Evolutionary conservation across 352 stramenopile genomes (phyloP), one percentile per base, ranked within the genome.

Genomic region (Globisporangium okanoganense): DNA sequence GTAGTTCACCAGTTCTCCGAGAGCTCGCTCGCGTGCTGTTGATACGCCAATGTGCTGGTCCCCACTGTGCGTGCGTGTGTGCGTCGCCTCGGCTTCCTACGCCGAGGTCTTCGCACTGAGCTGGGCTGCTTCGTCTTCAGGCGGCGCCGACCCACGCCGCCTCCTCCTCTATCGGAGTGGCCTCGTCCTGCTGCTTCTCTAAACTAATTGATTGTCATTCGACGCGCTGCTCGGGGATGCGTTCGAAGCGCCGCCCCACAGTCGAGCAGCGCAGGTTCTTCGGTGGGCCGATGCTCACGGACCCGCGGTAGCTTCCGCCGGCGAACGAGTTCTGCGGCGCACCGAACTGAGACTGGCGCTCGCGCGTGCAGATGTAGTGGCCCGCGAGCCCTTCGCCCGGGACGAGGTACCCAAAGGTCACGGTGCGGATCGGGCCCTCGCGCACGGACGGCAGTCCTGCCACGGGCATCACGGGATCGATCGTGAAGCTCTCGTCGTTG

Each of bases 281-380:
- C 18, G 82, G 81, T 14, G 81, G 81, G 14, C 76, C 75, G 62
- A 91, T 89, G 50, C 67, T 80, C 49, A 91, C 85, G 6, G 82
- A 89, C 29, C 82, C 82, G 18, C 82, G 76, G 71, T 92, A 94
- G 69, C 76, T 90, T 16, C 82, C 84, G 8, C 82, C 81, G 3
- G 73, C 79, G 40, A 92, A 94, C 50, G 64, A 82, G 65, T 92
- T 94, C 48, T 63, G 60, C 18, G 78, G 61, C 44, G 77, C 71
- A 18, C 66, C 62, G 3, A 80, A 49, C 41, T 69, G 65, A 20
- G 69, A 70, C 2, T 78, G 79, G 20, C 69, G 68, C 66, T 79
- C 74, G 25, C 82, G 78, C 43, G 84, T 90, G 67, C 84, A 91
- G 55, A 94, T 91, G 69, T 94, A 94, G 58, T 94, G 84, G 44